Evolutionary conservation across 2,329 filamentous ascomycete genomes (phyloP).

Genomic region (Fusarium udum): DNA sequence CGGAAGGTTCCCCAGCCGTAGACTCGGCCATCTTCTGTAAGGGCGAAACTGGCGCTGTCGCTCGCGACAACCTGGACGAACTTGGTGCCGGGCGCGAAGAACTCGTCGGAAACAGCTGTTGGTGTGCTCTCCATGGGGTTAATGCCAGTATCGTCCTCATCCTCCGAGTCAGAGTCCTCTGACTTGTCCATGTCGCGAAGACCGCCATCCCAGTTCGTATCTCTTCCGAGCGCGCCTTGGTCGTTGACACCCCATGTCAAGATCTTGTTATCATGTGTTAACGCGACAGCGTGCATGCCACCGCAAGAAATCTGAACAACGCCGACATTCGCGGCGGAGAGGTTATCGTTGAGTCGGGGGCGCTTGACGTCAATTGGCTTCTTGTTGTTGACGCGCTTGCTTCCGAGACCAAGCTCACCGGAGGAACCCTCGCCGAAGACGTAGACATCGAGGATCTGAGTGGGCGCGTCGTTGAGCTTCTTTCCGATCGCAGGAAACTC

Average conservation of each 20-base stretch:
- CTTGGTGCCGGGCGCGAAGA: constrained; percentile 68
- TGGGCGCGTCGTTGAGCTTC: constrained; percentile 74
- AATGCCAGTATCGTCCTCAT: constrained; percentile 70
- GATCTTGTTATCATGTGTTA: constrained; percentile 84
- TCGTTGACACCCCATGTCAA: constrained; percentile 91
- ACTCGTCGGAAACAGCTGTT: constrained; percentile 64
- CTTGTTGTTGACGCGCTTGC: constrained; percentile 68
- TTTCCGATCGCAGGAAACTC: constrained; percentile 62
- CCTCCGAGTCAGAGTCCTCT: constrained; percentile 63
- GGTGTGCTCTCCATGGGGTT: constrained; percentile 80
- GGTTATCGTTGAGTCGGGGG: constrained; percentile 80
- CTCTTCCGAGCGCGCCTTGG: constrained; percentile 80
- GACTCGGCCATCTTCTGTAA: constrained; percentile 78
- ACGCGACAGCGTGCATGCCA: constrained; percentile 81
- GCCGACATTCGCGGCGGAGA: constrained; percentile 68
- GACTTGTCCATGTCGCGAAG: constrained; percentile 65
- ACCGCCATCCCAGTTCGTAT: constrained; percentile 75
- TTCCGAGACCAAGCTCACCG: constrained; percentile 85
- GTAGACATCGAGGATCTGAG: constrained; percentile 74
- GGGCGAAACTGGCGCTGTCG: constrained; percentile 78
- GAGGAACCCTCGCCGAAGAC: constrained; percentile 82
- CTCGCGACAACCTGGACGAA: constrained; percentile 74
- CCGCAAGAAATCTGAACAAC: constrained; percentile 81
- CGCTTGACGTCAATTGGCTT: constrained; percentile 80
- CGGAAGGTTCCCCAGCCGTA: constrained; percentile 89